A percentile compares a stretch with the other conserved stretches of the same genome.
phyloP scores from a whole-genome alignment of 2,329 filamentous ascomycete species.

The Aspergillus fumigatus region DNA sequence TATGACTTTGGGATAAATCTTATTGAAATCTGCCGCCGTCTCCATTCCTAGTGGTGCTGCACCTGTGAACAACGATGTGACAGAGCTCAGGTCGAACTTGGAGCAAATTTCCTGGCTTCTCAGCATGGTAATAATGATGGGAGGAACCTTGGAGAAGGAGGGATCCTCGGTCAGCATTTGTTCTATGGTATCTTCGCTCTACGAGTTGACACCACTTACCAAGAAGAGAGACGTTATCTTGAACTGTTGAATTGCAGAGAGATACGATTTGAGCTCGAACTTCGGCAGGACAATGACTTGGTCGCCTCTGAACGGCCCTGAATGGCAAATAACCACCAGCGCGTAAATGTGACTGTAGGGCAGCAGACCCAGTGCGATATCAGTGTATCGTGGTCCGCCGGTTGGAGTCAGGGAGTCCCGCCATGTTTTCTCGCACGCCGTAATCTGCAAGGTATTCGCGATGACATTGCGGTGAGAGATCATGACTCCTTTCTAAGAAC shows the following conservation, averaged over 20 bases:
- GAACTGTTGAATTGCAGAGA: constrained; percentile 62
- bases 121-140: constrained; percentile 73
- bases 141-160: constrained; percentile 56
- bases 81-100: constrained; percentile 68
- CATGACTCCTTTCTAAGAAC: constrained; percentile 70
- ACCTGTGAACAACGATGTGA: constrained; percentile 64
- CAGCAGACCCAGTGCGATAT: constrained; percentile 62
- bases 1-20: constrained; percentile 59
- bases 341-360: constrained; percentile 81
- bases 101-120: constrained; percentile 58
- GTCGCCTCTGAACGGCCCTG: constrained; percentile 65
- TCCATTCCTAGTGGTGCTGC: constrained; percentile 74
- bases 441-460: constrained; percentile 65
- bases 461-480: constrained; percentile 77
- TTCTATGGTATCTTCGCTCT: neutral
- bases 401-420: constrained; percentile 19
- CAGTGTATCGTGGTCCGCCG: constrained; percentile 48
- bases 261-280: constrained; percentile 65
- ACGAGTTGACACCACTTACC: constrained; percentile 40
- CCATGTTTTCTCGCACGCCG: constrained; percentile 44
- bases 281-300: constrained; percentile 65
- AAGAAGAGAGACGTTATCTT: constrained; percentile 65
- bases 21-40: constrained; percentile 60
- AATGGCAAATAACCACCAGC: constrained; percentile 65
- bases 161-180: neutral